phyloP scores from a whole-genome alignment of 1,139 yeast genomes.

The Debaryomyces subglobosus region DNA sequence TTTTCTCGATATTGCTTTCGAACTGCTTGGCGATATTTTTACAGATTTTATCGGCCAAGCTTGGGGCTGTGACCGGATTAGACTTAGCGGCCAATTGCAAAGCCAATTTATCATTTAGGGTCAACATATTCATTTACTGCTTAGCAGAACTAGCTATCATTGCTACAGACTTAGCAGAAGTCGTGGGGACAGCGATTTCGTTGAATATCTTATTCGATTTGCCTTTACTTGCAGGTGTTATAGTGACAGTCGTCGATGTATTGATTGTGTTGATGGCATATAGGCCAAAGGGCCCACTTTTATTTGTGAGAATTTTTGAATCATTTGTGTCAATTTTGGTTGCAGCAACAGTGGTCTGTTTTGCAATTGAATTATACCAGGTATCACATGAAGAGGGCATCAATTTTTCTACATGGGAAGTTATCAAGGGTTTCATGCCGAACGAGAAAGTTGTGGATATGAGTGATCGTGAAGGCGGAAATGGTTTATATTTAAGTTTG shows the following conservation, averaged over 20 bases:
- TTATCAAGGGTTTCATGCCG: slow-evolving; percentile 79
- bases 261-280: slow-evolving; percentile 84
- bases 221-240: slow-evolving; percentile 79
- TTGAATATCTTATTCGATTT: slow-evolving; percentile 76
- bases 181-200: slow-evolving; percentile 91
- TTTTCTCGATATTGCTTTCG: slow-evolving; percentile 79
- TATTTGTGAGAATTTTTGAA: slow-evolving; percentile 80
- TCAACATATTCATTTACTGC: slow-evolving; percentile 64
- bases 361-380: slow-evolving; percentile 75
- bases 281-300: slow-evolving; percentile 82
- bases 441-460: slow-evolving; percentile 62
- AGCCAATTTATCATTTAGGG: slow-evolving; percentile 63
- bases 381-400: slow-evolving; percentile 56
- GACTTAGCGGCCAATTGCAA: slow-evolving; percentile 89
- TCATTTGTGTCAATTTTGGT: slow-evolving; percentile 77
- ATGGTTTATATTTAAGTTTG: slow-evolving; percentile 80
- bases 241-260: slow-evolving; percentile 83
- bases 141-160: slow-evolving; percentile 88
- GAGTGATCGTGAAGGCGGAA: slow-evolving; percentile 61
- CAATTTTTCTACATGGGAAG: slow-evolving; percentile 54
- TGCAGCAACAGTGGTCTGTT: slow-evolving; percentile 81
- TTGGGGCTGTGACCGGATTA: slow-evolving; percentile 89
- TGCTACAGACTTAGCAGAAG: slow-evolving; percentile 93
- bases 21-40: slow-evolving; percentile 86
- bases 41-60: slow-evolving; percentile 80